phyloP scores from a whole-genome alignment of 2,329 filamentous ascomycete species.

The Xylariaceae sp. region DNA sequence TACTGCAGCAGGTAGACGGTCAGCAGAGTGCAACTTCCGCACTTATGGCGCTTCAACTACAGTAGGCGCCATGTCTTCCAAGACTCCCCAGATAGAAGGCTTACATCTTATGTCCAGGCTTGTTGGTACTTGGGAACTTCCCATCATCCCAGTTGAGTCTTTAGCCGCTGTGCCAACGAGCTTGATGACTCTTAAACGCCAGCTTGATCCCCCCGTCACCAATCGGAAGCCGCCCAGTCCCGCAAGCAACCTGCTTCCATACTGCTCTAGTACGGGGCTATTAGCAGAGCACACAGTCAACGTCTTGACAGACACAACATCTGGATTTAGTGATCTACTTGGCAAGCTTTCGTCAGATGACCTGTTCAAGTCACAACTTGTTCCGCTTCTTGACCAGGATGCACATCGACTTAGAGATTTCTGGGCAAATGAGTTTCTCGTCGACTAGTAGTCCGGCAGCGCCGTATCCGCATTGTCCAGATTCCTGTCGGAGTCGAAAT shows the following conservation, averaged over 20 bases:
- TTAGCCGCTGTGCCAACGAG: slow-evolving; percentile 33
- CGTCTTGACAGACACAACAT: slow-evolving; percentile 32
- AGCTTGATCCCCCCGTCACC: slow-evolving; percentile 21
- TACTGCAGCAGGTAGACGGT: slow-evolving; percentile 33
- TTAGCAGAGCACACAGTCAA: slow-evolving; percentile 30
- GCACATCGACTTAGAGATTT: slow-evolving; percentile 27
- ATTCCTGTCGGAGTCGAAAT: no score
- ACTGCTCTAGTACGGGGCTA: slow-evolving; percentile 28
- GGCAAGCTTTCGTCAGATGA: slow-evolving; percentile 23
- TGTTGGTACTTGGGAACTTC: slow-evolving; percentile 32
- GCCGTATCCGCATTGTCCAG: background rate
- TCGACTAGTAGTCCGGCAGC: slow-evolving; percentile 17
- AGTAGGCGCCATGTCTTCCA: slow-evolving; percentile 31
- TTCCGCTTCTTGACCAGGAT: slow-evolving; percentile 27
- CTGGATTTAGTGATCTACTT: slow-evolving; percentile 30
- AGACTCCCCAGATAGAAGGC: background rate
- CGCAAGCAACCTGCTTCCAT: slow-evolving; percentile 31
- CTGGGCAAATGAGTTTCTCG: slow-evolving; percentile 29
- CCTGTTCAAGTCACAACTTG: slow-evolving; percentile 23
- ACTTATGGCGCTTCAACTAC: slow-evolving; percentile 41
- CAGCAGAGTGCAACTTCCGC: slow-evolving; percentile 29
- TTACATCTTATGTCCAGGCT: slow-evolving; percentile 30
- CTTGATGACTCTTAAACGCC: slow-evolving; percentile 36
- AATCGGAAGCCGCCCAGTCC: slow-evolving; percentile 16
- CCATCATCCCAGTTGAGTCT: slow-evolving; percentile 40